Evolutionary conservation across 352 stramenopile genomes (phyloP).

Genomic region (Globisporangium nagaii): DNA sequence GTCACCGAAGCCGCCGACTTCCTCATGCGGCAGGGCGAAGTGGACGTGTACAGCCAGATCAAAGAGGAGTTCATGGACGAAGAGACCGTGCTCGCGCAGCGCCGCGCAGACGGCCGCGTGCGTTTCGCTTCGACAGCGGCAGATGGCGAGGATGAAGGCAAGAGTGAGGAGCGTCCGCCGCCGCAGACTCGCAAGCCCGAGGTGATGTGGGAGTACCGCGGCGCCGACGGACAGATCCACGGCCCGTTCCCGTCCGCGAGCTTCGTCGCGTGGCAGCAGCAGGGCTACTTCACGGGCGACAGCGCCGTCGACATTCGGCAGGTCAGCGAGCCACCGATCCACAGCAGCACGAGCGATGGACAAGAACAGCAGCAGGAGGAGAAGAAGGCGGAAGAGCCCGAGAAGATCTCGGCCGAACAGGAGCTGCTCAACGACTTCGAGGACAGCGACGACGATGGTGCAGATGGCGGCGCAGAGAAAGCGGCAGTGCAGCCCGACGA

Average conservation of each 20-base stretch:
- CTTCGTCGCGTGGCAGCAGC: conserved; percentile 70
- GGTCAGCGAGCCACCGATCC: conserved; percentile 7
- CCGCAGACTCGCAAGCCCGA: conserved; percentile 28
- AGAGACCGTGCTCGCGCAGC: conserved; percentile 44
- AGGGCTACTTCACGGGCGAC: conserved; percentile 77
- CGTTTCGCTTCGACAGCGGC: conserved; percentile 27
- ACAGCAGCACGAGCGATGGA: background rate
- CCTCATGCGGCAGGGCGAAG: conserved; percentile 66
- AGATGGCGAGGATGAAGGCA: conserved; percentile 23
- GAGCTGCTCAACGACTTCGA: conserved; percentile 86
- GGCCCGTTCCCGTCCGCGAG: conserved; percentile 68
- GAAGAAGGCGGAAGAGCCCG: conserved; percentile 9
- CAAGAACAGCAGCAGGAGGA: conserved; percentile 4
- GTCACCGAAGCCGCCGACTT: conserved; percentile 79
- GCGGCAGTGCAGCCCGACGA: too few species aligned
- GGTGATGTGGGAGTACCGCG: conserved; percentile 77
- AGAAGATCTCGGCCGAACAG: conserved; percentile 58
- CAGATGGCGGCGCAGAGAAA: background rate
- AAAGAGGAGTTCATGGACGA: conserved; percentile 78
- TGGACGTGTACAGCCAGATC: conserved; percentile 78
- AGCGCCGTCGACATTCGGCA: conserved; percentile 70
- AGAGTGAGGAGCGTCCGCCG: conserved; percentile 33
- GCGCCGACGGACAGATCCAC: conserved; percentile 62
- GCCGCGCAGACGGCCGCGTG: conserved; percentile 15
- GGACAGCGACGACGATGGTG: conserved; percentile 58